These are phyloP conservation scores for Ambrosiella cleistominuta DNA, from an alignment of 2,329 filamentous ascomycete species.

Conservation along the genomic window DNA sequence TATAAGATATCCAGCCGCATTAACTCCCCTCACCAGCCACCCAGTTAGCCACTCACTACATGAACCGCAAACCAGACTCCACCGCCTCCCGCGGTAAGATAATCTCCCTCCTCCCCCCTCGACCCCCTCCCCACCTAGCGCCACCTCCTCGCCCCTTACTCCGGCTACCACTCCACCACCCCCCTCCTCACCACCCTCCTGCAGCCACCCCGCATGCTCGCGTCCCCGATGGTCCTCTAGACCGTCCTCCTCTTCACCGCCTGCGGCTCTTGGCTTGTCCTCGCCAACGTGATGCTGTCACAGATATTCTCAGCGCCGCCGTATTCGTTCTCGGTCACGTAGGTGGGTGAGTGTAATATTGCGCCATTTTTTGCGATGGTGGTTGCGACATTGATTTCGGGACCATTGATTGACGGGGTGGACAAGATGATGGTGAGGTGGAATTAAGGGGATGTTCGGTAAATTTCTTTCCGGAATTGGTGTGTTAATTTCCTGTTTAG, in stretches of 20 bases:
- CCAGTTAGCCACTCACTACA: background rate
- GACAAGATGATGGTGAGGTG: conserved; percentile 19
- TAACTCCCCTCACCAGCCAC: background rate
- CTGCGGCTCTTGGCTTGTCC: conserved; percentile 20
- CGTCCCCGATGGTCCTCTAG: conserved; percentile 23
- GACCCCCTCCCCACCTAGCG: background rate
- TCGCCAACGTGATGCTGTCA: conserved; percentile 19
- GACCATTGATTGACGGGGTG: conserved; percentile 21
- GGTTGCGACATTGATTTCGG: conserved; percentile 19
- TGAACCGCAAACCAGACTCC: background rate
- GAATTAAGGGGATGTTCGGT: conserved; percentile 22
- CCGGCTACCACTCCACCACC: conserved; percentile 22
- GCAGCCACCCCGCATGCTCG: conserved; percentile 21
- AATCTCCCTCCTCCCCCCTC: background rate
- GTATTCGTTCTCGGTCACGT: conserved; percentile 21
- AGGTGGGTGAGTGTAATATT: conserved; percentile 17
- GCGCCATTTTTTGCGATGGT: conserved; percentile 14
- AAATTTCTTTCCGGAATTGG: background rate
- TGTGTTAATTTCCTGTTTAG: too few species aligned
- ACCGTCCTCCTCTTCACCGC: conserved; percentile 23
- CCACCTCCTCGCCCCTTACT: conserved; percentile 15
- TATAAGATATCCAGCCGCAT: background rate
- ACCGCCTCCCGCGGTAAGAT: background rate
- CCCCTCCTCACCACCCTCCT: conserved; percentile 22
- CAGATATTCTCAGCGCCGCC: conserved; percentile 23